These are phyloP conservation scores for Trametes meyenii DNA, from an alignment of 768 basidiomycete species.

Conservation along the genomic window DNA sequence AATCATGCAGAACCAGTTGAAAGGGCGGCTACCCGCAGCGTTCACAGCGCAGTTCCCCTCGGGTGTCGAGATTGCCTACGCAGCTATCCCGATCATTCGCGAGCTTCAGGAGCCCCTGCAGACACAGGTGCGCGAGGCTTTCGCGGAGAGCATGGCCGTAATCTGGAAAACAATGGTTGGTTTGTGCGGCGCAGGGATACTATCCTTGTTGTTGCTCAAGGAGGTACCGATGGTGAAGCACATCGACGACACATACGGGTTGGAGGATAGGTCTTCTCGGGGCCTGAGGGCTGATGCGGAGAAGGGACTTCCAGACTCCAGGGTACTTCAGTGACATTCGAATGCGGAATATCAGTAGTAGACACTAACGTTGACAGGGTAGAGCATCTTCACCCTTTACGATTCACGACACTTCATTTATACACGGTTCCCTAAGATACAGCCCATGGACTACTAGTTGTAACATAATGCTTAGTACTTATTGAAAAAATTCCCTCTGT, in stretches of 20 bases:
- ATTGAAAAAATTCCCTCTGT: no score
- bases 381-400: no score
- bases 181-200: constrained; percentile 40
- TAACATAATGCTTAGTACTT: no score
- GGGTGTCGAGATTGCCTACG: constrained; percentile 48
- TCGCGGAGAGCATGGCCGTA: constrained; percentile 40
- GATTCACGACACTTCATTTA: no score
- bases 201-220: constrained; percentile 39
- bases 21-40: constrained; percentile 41
- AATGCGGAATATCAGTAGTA: no score
- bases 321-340: no score
- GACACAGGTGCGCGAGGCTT: constrained; percentile 43
- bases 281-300: neutral
- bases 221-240: constrained; percentile 27
- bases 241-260: constrained; percentile 24
- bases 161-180: constrained; percentile 50
- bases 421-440: no score
- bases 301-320: neutral
- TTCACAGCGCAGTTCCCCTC: constrained; percentile 39
- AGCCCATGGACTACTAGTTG: no score
- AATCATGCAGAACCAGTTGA: constrained; percentile 55
- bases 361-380: no score
- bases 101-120: constrained; percentile 38
- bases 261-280: neutral
- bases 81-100: constrained; percentile 47